Evolutionary conservation across 495 filamentous ascomycete genomes (phyloP), one percentile per base, ranked within the genome.

Genomic region (Lindgomyces ingoldianus): DNA sequence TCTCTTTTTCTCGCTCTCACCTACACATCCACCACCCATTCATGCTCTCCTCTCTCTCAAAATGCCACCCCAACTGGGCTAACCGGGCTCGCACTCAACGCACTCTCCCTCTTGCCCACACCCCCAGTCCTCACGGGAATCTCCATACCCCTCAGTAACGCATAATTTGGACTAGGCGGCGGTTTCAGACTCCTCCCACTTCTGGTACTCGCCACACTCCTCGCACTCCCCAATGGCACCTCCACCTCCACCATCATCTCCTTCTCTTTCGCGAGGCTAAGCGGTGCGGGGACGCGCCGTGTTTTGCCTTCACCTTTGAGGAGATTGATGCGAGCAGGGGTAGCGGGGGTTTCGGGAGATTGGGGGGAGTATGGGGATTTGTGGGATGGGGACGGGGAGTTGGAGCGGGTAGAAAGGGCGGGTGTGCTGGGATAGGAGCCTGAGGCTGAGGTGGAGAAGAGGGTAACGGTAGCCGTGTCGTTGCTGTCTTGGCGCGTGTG

Each of bases 41-140:
- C 10, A 12, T 33, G 25, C 24, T 53, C 26, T 22, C 44, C 36
- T 9, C 19, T 46, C 36, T 29, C 44, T 48, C 57, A 70, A 57
- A 66, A 67, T 1, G 68, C 68, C 39, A 70, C 58, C 41, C 68
- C 68, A 24, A 67, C 68, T 10, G 59, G 50, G 24, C 26, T 59
- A 6, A 24, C 54, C 56, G 60, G 60, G 52, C 54, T 65, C 42
- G 8, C 42, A 14, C 57, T 57, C 44, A 44, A 14, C 19, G 4
- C 45, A 51, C 2, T 51, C 52, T 47, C 51, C 3, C 33, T 39
- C 51, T 30, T 33, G 11, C 3, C 19, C 47, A 21, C 41, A 29
- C 9, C 24, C 11, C 22, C 57, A 42, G 2, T 11, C 22, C n/a
- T n/a, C n/a, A n/a, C n/a, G n/a, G n/a, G n/a, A n/a, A 64, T 64